phyloP scores from a whole-genome alignment of 345 rosid genomes.

The Aegle marmelos region DNA sequence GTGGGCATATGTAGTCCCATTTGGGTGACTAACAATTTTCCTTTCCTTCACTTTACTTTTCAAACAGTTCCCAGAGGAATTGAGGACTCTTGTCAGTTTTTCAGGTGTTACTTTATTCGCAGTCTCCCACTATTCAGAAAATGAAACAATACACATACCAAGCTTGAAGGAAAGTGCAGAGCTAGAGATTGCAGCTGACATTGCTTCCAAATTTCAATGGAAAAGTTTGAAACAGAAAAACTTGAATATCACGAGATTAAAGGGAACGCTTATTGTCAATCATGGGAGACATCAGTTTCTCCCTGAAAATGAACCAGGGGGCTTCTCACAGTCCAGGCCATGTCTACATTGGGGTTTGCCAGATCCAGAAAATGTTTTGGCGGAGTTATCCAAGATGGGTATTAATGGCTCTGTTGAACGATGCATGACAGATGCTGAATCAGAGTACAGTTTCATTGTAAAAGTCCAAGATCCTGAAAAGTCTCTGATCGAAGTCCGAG shows the following conservation, averaged over 20 bases:
- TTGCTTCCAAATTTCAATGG: slow-evolving; percentile 48
- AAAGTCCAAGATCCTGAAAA: slow-evolving; percentile 37
- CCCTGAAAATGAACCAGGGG: slow-evolving; percentile 26
- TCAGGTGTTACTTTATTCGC: slow-evolving; percentile 25
- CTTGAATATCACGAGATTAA: slow-evolving; percentile 48
- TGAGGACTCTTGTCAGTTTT: slow-evolving; percentile 32
- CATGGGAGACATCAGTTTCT: slow-evolving; percentile 46
- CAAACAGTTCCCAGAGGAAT: slow-evolving; percentile 59
- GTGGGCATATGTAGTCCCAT: not conserved
- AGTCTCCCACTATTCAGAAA: slow-evolving; percentile 41
- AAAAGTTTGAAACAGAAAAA: slow-evolving; percentile 35
- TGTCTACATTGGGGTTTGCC: slow-evolving; percentile 51
- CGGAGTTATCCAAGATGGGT: slow-evolving; percentile 47
- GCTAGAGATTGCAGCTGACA: slow-evolving; percentile 54
- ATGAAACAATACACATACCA: slow-evolving; percentile 44
- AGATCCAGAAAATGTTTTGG: slow-evolving; percentile 42
- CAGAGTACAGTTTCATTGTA: slow-evolving; percentile 22
- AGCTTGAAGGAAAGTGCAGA: slow-evolving; percentile 29
- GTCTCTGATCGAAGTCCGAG: slow-evolving; percentile 44
- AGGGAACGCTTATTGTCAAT: slow-evolving; percentile 52
- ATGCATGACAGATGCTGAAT: slow-evolving; percentile 23
- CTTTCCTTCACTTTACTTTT: slow-evolving; percentile 9
- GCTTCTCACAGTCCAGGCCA: slow-evolving; percentile 26
- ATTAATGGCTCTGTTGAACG: slow-evolving; percentile 43
- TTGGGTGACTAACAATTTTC: not conserved